Conservation (phyloP, 495 filamentous ascomycete species). For the Penicillium goetzii region DNA sequence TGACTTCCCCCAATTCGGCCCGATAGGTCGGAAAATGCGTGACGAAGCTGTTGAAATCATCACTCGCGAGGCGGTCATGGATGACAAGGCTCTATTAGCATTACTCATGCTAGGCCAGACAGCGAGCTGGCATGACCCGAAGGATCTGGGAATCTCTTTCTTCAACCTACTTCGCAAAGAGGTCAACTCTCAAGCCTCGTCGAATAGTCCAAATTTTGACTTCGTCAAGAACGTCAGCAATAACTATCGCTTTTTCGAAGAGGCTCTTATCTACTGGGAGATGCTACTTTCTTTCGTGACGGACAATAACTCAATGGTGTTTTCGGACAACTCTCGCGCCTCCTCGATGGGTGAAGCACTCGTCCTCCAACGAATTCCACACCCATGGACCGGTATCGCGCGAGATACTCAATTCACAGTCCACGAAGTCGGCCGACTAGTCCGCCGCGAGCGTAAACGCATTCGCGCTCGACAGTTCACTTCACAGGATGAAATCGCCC, state of each 20-base stretch:
- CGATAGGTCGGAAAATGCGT: slow-evolving; percentile 56
- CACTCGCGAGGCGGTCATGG: slow-evolving; percentile 46
- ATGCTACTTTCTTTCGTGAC: slow-evolving; percentile 62
- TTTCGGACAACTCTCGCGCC: slow-evolving; percentile 24
- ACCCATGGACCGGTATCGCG: slow-evolving; percentile 63
- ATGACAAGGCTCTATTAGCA: slow-evolving; percentile 55
- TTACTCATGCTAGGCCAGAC: slow-evolving; percentile 60
- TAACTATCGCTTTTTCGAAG: slow-evolving; percentile 61
- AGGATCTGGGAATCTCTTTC: slow-evolving; percentile 55
- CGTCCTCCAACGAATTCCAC: slow-evolving; percentile 51
- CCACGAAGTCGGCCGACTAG: slow-evolving; percentile 57
- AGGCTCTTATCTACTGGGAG: slow-evolving; percentile 63
- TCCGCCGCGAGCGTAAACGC: slow-evolving; percentile 53
- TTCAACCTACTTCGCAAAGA: slow-evolving; percentile 51
- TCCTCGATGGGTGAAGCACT: slow-evolving; percentile 33
- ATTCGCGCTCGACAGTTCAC: slow-evolving; percentile 41
- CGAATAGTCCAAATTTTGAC: slow-evolving; percentile 12
- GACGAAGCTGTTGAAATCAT: slow-evolving; percentile 54
- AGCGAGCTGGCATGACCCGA: slow-evolving; percentile 60
- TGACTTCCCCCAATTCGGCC: slow-evolving; percentile 58
- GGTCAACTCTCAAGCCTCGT: slow-evolving; percentile 41
- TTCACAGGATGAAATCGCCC: slow-evolving; percentile 44
- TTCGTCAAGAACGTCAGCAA: slow-evolving; percentile 41
- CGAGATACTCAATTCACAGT: slow-evolving; percentile 57
- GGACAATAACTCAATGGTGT: slow-evolving; percentile 44